A percentile compares a stretch with the other conserved stretches of the same genome.
These are phyloP conservation scores for Talaromyces nanjingensis DNA, from an alignment of 495 filamentous ascomycete genomes.

Conservation along the genomic window DNA sequence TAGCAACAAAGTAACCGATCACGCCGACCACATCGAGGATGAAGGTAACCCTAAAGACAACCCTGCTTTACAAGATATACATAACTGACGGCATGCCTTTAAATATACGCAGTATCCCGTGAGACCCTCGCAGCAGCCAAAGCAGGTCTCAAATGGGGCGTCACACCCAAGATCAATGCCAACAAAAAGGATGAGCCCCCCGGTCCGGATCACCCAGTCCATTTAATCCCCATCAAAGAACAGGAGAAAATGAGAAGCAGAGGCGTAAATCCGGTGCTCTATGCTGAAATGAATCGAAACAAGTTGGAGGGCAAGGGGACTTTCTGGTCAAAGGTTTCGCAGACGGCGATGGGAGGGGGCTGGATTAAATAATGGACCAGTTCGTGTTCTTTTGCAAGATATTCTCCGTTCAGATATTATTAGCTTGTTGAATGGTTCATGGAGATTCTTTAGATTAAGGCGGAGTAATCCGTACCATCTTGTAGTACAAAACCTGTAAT, in stretches of 20 bases:
- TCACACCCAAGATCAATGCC: background rate
- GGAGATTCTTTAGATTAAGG: background rate
- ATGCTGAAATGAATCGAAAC: too few species aligned
- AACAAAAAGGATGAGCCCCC: too few species aligned
- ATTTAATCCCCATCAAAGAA: too few species aligned
- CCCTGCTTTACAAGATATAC: too few species aligned
- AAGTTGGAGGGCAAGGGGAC: conserved; percentile 13
- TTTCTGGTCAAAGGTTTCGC: conserved; percentile 16
- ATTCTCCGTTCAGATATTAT: background rate
- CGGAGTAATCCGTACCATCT: background rate
- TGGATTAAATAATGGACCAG: conserved; percentile 15
- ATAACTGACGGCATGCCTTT: too few species aligned
- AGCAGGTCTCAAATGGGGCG: conserved; percentile 11
- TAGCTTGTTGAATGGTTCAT: background rate
- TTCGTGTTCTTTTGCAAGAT: background rate
- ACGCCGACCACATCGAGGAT: background rate
- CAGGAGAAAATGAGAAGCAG: too few species aligned
- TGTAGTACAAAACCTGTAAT: background rate
- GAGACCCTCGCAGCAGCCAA: background rate
- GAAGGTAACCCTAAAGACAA: background rate
- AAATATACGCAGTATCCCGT: background rate
- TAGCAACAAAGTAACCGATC: background rate
- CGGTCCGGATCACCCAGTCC: too few species aligned
- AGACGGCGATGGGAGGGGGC: conserved; percentile 16
- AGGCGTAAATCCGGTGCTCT: too few species aligned